These are phyloP conservation scores for Penicillium sp. DNA, from an alignment of 2,329 filamentous ascomycete species.

Conservation along the genomic window DNA sequence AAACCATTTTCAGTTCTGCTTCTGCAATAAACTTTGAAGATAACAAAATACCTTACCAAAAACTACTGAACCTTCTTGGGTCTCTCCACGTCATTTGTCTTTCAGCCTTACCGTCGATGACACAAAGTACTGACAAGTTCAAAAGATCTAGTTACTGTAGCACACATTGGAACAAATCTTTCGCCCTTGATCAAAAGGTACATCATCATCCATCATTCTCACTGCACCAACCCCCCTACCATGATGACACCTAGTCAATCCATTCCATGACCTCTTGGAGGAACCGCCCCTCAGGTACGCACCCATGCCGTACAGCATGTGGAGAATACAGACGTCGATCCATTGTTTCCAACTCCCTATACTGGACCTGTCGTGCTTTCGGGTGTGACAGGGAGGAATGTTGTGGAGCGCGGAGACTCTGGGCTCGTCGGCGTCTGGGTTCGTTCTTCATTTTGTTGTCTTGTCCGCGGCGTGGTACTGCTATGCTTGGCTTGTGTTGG, in stretches of 20 bases:
- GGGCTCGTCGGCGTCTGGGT: slow-evolving; percentile 28
- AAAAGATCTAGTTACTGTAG: slow-evolving; percentile 14
- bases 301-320: slow-evolving; percentile 19
- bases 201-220: slow-evolving; percentile 12
- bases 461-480: slow-evolving; percentile 18
- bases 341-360: slow-evolving; percentile 40
- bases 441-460: slow-evolving; percentile 20
- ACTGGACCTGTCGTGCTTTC: slow-evolving; percentile 41
- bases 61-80: slow-evolving; percentile 46
- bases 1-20: slow-evolving; percentile 63
- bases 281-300: slow-evolving; percentile 39
- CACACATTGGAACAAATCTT: not conserved
- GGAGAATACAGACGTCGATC: slow-evolving; percentile 26
- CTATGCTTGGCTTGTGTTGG: slow-evolving; percentile 40
- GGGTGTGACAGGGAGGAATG: slow-evolving; percentile 40
- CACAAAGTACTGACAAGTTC: slow-evolving; percentile 19
- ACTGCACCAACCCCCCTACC: slow-evolving; percentile 25
- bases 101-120: slow-evolving; percentile 10
- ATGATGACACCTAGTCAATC: slow-evolving; percentile 65
- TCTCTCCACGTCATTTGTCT: slow-evolving; percentile 13
- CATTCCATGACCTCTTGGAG: slow-evolving; percentile 58
- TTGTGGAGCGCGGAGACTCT: slow-evolving; percentile 41
- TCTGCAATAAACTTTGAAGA: slow-evolving; percentile 61
- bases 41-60: slow-evolving; percentile 60
- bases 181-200: slow-evolving; percentile 23